phyloP scores from a whole-genome alignment of 306 rosid genomes.

The Arachis stenosperma region DNA sequence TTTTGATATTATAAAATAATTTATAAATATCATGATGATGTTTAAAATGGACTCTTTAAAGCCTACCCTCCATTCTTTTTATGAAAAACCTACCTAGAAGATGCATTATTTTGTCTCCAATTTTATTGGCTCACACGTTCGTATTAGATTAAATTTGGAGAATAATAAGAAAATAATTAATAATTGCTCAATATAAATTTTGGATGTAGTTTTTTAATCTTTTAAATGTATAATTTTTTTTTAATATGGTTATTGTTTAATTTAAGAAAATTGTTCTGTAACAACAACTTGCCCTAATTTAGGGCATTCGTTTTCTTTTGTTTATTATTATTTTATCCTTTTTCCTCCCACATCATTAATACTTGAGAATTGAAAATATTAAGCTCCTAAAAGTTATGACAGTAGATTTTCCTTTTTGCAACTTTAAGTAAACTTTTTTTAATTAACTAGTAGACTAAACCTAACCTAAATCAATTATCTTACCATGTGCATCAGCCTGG shows the following conservation, averaged over 20 bases:
- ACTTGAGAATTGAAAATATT: not conserved
- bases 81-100: not conserved
- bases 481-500: not conserved
- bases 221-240: too few species aligned
- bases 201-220: too few species aligned
- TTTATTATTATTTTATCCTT: not conserved
- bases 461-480: not conserved
- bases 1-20: conserved; percentile 4
- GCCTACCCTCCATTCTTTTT: not conserved
- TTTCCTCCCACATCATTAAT: not conserved
- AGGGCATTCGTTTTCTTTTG: not conserved
- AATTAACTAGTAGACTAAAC: not conserved
- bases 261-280: not conserved
- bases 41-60: not conserved
- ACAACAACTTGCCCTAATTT: not conserved
- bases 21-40: conserved; percentile 1
- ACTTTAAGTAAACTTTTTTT: not conserved
- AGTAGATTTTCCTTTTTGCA: not conserved
- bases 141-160: not conserved
- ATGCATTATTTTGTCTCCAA: not conserved
- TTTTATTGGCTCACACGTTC: not conserved
- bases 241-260: too few species aligned
- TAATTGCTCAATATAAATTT: too few species aligned
- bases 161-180: too few species aligned
- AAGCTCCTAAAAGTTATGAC: not conserved